Evolutionary conservation across 2,329 filamentous ascomycete species (phyloP).

Genomic region (Trichoderma citrinoviride): DNA sequence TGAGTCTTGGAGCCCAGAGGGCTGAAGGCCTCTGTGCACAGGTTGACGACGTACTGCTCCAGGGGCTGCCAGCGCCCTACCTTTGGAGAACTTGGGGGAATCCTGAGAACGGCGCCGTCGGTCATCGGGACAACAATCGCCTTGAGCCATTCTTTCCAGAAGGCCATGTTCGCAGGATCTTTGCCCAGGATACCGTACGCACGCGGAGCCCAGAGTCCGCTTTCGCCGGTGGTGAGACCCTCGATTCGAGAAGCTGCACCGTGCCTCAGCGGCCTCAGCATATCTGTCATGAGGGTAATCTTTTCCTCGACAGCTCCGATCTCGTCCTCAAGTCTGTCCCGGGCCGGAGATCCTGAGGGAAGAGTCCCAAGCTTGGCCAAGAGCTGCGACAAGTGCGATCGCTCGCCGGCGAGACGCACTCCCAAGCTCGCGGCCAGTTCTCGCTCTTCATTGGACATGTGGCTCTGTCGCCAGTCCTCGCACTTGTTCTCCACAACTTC

Average conservation of each 20-base stretch:
- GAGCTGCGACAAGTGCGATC: slow-evolving; percentile 85
- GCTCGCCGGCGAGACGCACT: slow-evolving; percentile 79
- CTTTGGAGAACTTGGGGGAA: slow-evolving; percentile 84
- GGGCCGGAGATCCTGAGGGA: slow-evolving; percentile 73
- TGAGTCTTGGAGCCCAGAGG: slow-evolving; percentile 93
- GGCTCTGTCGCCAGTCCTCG: slow-evolving; percentile 78
- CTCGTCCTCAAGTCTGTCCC: slow-evolving; percentile 85
- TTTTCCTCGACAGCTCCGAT: slow-evolving; percentile 97
- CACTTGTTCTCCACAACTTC: slow-evolving; percentile 80
- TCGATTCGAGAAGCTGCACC: slow-evolving; percentile 97
- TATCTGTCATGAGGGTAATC: slow-evolving; percentile 93
- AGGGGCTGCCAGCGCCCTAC: slow-evolving; percentile 94
- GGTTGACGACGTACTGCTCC: slow-evolving; percentile 93
- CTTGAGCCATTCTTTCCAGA: slow-evolving; percentile 98
- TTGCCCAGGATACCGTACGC: slow-evolving; percentile 90
- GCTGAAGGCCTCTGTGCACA: slow-evolving; percentile 92
- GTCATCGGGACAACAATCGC: slow-evolving; percentile 95
- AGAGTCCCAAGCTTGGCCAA: slow-evolving; percentile 78
- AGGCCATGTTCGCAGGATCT: slow-evolving; percentile 77
- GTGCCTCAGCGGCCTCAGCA: slow-evolving; percentile 86
- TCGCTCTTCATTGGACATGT: slow-evolving; percentile 87
- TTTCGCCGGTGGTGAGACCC: slow-evolving; percentile 90
- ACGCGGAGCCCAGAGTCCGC: slow-evolving; percentile 90
- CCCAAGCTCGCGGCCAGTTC: slow-evolving; percentile 91
- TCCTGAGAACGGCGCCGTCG: slow-evolving; percentile 75